These are phyloP conservation scores for Kwoniella sp. DNA, from an alignment of 768 basidiomycete genomes.

Conservation along the genomic window DNA sequence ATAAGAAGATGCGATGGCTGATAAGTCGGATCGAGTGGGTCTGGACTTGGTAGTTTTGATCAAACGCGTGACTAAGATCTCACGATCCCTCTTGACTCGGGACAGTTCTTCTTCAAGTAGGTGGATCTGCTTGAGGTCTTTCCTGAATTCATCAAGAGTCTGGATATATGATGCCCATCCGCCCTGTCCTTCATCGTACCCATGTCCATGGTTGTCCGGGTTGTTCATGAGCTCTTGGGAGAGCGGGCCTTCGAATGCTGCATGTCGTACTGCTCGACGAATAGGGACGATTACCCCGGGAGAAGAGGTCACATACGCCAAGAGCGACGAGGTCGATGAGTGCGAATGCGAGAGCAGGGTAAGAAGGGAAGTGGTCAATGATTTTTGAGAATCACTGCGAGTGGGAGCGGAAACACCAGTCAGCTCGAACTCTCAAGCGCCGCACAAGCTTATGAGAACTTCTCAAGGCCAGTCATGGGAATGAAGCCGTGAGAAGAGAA, in stretches of 20 bases:
- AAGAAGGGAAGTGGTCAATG: conserved; percentile 49
- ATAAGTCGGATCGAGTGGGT: conserved; percentile 51
- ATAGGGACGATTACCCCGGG: conserved; percentile 51
- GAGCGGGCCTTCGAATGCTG: conserved; percentile 54
- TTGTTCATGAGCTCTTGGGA: conserved; percentile 35
- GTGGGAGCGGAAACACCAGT: neutral
- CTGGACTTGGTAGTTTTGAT: conserved; percentile 55
- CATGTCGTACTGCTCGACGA: conserved; percentile 52
- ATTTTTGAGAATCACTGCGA: conserved; percentile 51
- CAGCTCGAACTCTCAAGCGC: too few relatives aligned
- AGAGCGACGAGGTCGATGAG: conserved; percentile 54
- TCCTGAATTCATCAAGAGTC: conserved; percentile 52
- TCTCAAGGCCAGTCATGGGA: too few relatives aligned
- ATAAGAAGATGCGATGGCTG: conserved; percentile 39
- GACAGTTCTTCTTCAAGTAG: conserved; percentile 53
- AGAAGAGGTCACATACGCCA: conserved; percentile 55
- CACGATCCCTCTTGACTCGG: conserved; percentile 53
- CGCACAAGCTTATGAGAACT: too few relatives aligned
- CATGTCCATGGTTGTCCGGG: conserved; percentile 22
- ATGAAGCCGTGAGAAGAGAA: neutral
- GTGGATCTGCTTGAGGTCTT: conserved; percentile 55
- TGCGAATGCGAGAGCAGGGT: conserved; percentile 55
- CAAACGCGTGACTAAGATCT: conserved; percentile 53
- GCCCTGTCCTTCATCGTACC: conserved; percentile 28
- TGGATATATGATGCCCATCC: conserved; percentile 53